A percentile compares a stretch with the other conserved stretches of the same genome.
Evolutionary conservation across 345 rosid genomes (phyloP).

Genomic region (Eucalyptus camaldulensis): DNA sequence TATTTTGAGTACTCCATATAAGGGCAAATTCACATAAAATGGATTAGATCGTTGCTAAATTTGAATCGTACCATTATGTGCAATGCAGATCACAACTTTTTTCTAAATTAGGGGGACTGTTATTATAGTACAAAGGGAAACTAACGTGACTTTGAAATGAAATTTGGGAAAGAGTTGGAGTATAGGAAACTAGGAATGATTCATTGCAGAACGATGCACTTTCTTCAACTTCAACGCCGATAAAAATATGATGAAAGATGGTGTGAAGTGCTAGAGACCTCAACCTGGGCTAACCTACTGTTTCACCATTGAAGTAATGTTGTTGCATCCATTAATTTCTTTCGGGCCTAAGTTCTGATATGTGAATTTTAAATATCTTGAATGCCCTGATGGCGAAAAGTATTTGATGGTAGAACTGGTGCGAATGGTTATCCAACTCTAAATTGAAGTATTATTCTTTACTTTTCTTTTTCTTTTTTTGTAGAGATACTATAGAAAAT

Average conservation of each 20-base stretch:
- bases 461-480: not conserved
- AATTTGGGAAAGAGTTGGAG: not conserved
- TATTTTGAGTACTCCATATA: not conserved
- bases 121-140: not conserved
- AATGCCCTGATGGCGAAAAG: not conserved
- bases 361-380: not conserved
- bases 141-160: not conserved
- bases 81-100: rapidly evolving
- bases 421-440: not conserved
- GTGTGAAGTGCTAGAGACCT: not conserved
- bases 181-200: not conserved
- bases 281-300: not conserved
- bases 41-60: rapidly evolving
- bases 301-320: no score
- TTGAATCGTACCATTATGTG: not conserved
- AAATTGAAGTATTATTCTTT: not conserved
- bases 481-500: not conserved
- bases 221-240: not conserved
- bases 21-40: not conserved
- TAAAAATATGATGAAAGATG: no score
- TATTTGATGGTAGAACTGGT: not conserved
- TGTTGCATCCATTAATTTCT: not conserved
- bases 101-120: not conserved
- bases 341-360: not conserved
- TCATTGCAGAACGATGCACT: not conserved